These are phyloP conservation scores for Castanospermum australe DNA, from an alignment of 306 rosid genomes.

Conservation along the genomic window DNA sequence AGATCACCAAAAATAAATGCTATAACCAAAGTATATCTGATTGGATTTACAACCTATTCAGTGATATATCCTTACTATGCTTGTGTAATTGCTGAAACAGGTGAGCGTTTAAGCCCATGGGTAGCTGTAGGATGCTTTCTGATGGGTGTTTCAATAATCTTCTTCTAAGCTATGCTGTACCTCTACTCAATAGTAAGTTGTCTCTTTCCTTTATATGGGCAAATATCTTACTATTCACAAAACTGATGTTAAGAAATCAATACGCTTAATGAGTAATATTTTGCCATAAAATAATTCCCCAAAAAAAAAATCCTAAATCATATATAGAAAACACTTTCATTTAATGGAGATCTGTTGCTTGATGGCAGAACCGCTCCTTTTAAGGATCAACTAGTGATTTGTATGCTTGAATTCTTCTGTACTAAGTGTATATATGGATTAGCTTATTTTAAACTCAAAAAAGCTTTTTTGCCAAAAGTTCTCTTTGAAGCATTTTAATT, in stretches of 20 bases:
- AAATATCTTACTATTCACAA: background rate
- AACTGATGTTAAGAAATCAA: background rate
- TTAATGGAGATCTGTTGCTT: background rate
- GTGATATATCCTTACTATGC: constrained; percentile 10
- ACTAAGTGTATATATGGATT: no score
- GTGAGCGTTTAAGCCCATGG: constrained; percentile 79
- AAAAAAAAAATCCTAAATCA: background rate
- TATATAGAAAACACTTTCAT: background rate
- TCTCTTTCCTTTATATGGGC: background rate
- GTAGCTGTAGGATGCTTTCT: constrained; percentile 58
- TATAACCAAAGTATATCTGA: background rate
- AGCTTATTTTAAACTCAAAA: no score
- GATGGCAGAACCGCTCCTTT: background rate
- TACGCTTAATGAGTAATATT: background rate
- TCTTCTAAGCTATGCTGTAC: constrained; percentile 38
- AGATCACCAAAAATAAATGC: background rate
- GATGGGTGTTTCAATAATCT: constrained; percentile 62
- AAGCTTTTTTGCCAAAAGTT: no score
- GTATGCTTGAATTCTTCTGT: background rate
- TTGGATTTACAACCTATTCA: constrained; percentile 3
- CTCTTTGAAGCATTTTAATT: no score
- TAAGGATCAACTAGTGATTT: background rate
- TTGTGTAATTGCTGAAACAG: constrained; percentile 40
- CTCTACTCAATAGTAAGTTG: constrained; percentile 18
- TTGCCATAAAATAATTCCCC: background rate